Evolutionary conservation across 1,284 basidiomycete species (phyloP).

Genomic region (Trichosporon faecale): DNA sequence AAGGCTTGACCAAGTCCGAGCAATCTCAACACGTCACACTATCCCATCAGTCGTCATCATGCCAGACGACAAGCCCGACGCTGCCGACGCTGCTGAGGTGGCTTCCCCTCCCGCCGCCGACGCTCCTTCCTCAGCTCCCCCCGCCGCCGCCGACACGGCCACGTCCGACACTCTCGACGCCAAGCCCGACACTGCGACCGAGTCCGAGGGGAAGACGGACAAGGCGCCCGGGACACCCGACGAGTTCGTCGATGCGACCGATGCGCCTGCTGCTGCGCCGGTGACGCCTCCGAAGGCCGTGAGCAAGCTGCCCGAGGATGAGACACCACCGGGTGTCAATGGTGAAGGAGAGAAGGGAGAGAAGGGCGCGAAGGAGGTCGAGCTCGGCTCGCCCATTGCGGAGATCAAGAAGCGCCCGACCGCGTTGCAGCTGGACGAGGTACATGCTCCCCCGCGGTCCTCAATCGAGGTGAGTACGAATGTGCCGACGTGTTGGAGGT

Average conservation of each 20-base stretch:
- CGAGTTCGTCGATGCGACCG: not conserved
- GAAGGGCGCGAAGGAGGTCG: not conserved
- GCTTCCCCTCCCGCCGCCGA: too few species aligned
- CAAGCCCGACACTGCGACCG: not conserved
- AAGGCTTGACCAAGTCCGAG: too few species aligned
- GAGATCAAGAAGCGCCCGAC: not conserved
- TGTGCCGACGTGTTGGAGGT: not conserved
- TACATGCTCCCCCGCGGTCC: not conserved
- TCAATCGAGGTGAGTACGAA: constrained; percentile 16
- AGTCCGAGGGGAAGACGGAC: not conserved
- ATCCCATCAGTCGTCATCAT: not conserved
- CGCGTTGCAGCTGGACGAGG: constrained; percentile 15
- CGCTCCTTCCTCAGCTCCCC: too few species aligned
- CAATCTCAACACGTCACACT: not conserved
- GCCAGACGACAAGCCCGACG: not conserved
- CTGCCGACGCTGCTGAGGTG: not conserved
- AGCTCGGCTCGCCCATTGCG: not conserved
- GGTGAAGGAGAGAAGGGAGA: not conserved
- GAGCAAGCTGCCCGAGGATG: not conserved
- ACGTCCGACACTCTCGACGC: not conserved
- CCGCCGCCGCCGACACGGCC: not conserved
- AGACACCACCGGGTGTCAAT: not conserved
- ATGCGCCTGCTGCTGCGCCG: not conserved
- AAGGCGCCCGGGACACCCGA: not conserved
- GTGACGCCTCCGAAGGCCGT: too few species aligned